Evolutionary conservation across 2,329 filamentous ascomycete genomes (phyloP).

Genomic region (Exophiala oligosperma): DNA sequence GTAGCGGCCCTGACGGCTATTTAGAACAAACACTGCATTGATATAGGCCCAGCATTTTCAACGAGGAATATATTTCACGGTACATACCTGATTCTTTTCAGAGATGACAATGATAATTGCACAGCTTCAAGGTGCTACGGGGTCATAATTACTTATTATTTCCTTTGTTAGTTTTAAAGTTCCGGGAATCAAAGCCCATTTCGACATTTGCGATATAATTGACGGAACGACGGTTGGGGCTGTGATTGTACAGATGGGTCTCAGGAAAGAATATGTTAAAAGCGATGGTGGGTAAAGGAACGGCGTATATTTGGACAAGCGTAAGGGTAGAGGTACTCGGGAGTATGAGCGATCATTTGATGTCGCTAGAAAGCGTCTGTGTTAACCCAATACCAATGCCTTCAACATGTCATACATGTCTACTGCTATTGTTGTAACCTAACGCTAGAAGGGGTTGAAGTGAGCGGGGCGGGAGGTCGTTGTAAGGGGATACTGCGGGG

Average conservation of each 20-base stretch:
- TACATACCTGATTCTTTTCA: conserved; percentile 15
- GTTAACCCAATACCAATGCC: conserved; percentile 24
- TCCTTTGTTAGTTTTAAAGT: background rate
- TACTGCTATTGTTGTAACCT: conserved; percentile 20
- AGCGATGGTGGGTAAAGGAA: conserved; percentile 10
- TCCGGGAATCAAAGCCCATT: conserved; percentile 2
- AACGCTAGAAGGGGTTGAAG: background rate
- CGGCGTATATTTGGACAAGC: conserved; percentile 19
- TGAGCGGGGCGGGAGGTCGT: background rate
- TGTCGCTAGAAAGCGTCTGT: conserved; percentile 19
- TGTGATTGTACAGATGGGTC: conserved; percentile 23
- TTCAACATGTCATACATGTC: conserved; percentile 19
- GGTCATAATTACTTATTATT: background rate
- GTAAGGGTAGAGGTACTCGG: conserved; percentile 21
- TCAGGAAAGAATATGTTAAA: conserved; percentile 12
- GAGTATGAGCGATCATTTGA: conserved; percentile 14
- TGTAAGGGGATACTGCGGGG: background rate
- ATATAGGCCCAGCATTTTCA: background rate
- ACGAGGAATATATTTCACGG: conserved; percentile 19
- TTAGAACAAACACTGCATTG: conserved; percentile 23
- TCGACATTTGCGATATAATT: conserved; percentile 5
- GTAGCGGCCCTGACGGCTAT: conserved; percentile 41
- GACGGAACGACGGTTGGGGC: conserved; percentile 8
- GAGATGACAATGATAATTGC: conserved; percentile 21
- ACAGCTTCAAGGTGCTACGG: conserved; percentile 8